Base-by-base conservation (phyloP, 495 filamentous ascomycete genomes). In the Pyrenopolyporus hunteri region DNA sequence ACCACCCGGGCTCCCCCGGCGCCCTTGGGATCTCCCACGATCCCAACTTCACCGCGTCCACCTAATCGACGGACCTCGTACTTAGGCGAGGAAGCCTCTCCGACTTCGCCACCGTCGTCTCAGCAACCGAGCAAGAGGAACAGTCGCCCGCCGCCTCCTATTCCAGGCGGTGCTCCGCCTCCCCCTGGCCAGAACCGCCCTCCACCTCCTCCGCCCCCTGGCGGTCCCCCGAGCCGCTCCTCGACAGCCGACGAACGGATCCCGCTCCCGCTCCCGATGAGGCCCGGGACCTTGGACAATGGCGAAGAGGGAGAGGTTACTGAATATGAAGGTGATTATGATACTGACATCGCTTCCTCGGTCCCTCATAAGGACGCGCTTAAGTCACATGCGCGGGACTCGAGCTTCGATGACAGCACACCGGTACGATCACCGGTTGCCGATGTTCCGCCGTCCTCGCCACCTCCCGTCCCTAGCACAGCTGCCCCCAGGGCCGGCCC, bases 281-380 rank as follows among this genome's bases (percentile, higher is more conserved):
- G 75, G 17, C 60, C 64, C 4, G 71, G 75, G 50, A 73, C 73
- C 19, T 75, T 80, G 32, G 82, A 85, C 23, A 88, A 90, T 33
- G 89, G 82, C 13, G 90, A 85, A 57, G 90, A 93, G 36, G 83
- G 80, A 64, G 92, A 94, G 69, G 79, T 91, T 29, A 96, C 90
- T 1, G 94, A 97, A 72, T 98, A 98, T 70, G 94, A 98, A 72
- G 94, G 93, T 14, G 94, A 98, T 69, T 98, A 98, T 71, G 94
- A 98, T 64, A 98, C 94, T 32, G 94, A 98, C 72, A 97, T 98
- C 63, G 93, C 89, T 1, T 89, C 95, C 37, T 87, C 91, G 23
- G 92, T 85, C 7, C 88, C 89, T 33, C 89, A 94, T 70, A 94
- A 95, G 74, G 94, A 97, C 76, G 93, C 94, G 3, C 72, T 98